These are phyloP conservation scores for Rhizopus arrhizus DNA, from an alignment of 371 early-diverging fungal genomes.

Conservation along the genomic window DNA sequence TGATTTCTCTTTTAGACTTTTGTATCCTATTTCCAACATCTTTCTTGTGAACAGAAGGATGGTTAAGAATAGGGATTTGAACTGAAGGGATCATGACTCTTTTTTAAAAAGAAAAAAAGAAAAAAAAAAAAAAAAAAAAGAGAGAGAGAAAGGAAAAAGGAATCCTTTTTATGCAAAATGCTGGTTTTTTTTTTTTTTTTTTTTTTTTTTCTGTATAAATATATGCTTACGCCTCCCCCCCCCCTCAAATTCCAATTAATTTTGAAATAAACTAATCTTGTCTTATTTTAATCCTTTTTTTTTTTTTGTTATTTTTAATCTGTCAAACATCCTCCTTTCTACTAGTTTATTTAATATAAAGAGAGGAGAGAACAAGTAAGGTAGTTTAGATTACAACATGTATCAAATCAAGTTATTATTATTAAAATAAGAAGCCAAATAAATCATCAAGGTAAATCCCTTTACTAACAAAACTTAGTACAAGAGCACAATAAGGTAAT, in stretches of 20 bases:
- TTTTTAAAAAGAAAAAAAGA: slow-evolving; percentile 9
- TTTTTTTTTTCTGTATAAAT: not conserved
- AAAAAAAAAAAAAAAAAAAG: slow-evolving; percentile 16
- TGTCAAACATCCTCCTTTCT: too few relatives aligned
- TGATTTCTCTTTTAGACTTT: slow-evolving; percentile 7
- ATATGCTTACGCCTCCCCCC: slow-evolving; percentile 1
- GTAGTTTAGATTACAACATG: not conserved
- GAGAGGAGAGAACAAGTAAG: not conserved
- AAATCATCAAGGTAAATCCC: too few relatives aligned
- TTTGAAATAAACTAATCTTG: slow-evolving; percentile 39
- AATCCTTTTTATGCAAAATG: slow-evolving; percentile 1
- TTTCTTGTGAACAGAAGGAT: slow-evolving; percentile 16
- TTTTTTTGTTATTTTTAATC: too few relatives aligned
- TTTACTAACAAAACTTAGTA: too few relatives aligned
- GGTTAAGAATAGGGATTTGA: slow-evolving; percentile 2
- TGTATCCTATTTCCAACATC: not conserved
- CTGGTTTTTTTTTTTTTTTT: not conserved
- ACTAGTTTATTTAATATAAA: too few relatives aligned
- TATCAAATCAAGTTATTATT: too few relatives aligned
- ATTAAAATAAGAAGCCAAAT: too few relatives aligned
- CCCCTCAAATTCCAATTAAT: slow-evolving; percentile 44
- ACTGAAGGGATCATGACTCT: slow-evolving; percentile 28
- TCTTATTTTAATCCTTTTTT: too few relatives aligned
- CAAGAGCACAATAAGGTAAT: not conserved
- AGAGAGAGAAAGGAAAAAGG: slow-evolving; percentile 14